Percentiles rank a stretch among this genome's conserved stretches.
Conservation (phyloP, 2,329 filamentous ascomycete genomes). For the Colletotrichum simmondsii region DNA sequence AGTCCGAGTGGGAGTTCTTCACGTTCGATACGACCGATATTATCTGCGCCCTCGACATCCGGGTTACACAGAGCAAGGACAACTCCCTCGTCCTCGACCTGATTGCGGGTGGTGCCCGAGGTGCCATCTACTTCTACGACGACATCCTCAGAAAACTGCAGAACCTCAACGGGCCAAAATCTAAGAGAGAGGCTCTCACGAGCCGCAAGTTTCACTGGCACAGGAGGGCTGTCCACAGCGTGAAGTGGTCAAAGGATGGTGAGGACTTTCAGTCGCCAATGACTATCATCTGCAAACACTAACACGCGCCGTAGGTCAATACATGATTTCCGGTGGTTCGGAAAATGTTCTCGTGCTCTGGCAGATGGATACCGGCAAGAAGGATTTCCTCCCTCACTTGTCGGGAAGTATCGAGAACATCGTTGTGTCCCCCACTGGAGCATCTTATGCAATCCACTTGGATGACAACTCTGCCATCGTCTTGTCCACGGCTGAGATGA, state of each 20-base stretch:
- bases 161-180: slow-evolving; percentile 47
- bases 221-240: slow-evolving; percentile 80
- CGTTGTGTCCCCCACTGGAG: slow-evolving; percentile 81
- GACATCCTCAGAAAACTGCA: slow-evolving; percentile 74
- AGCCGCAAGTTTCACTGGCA: slow-evolving; percentile 90
- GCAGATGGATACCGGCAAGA: slow-evolving; percentile 89
- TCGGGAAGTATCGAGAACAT: slow-evolving; percentile 87
- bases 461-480: slow-evolving; percentile 94
- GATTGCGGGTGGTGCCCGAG: slow-evolving; percentile 79
- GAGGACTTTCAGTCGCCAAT: slow-evolving; percentile 42
- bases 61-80: slow-evolving; percentile 47
- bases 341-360: slow-evolving; percentile 92
- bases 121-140: slow-evolving; percentile 84
- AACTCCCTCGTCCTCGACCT: slow-evolving; percentile 69
- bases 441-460: slow-evolving; percentile 85
- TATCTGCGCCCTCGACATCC: slow-evolving; percentile 75
- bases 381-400: slow-evolving; percentile 89
- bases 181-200: slow-evolving; percentile 60
- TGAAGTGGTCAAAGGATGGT: slow-evolving; percentile 96
- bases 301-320: slow-evolving; percentile 74
- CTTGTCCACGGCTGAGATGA: slow-evolving; percentile 88
- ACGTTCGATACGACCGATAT: slow-evolving; percentile 70
- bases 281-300: neutral
- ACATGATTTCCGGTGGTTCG: slow-evolving; percentile 90
- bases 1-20: slow-evolving; percentile 63